Percentiles rank a stretch among this genome's conserved stretches.
phyloP scores from a whole-genome alignment of 805 yeast genomes.

The Nakazawaea populi region DNA sequence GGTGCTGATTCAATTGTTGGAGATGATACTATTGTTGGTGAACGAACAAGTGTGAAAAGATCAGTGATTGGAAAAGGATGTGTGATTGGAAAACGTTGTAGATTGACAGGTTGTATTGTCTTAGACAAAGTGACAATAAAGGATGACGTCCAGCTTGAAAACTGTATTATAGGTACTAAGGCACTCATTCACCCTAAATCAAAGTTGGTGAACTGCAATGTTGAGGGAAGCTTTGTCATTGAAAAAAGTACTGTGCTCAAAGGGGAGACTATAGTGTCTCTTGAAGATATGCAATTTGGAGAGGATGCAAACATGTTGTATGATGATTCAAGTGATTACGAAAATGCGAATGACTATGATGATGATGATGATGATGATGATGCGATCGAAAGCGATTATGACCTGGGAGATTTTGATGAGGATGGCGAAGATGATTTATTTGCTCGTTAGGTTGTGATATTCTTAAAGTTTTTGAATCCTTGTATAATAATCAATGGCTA shows the following conservation, averaged over 20 bases:
- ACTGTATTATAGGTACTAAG: constrained; percentile 74
- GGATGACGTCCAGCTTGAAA: constrained; percentile 76
- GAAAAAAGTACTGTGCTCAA: constrained; percentile 42
- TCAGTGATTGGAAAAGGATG: constrained; percentile 75
- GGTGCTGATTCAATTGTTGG: constrained; percentile 88
- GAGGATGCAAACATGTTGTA: constrained; percentile 16
- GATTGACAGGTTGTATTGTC: constrained; percentile 80
- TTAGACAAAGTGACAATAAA: constrained; percentile 66
- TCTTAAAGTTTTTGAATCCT: no score
- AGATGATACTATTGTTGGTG: constrained; percentile 60
- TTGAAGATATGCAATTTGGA: constrained; percentile 20
- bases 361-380: constrained; percentile 36
- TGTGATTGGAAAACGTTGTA: constrained; percentile 76
- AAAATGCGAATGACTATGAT: constrained; percentile 18
- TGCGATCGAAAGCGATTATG: no score
- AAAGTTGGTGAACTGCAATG: constrained; percentile 72
- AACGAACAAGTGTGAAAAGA: constrained; percentile 80
- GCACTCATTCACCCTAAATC: constrained; percentile 61
- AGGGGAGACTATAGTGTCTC: constrained; percentile 28
- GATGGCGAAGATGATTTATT: constrained; percentile 45
- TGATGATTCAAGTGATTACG: constrained; percentile 21
- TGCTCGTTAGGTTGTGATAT: constrained; percentile 3
- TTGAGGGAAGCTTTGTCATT: constrained; percentile 75
- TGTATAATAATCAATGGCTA: no score
- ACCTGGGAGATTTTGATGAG: constrained; percentile 26